A percentile compares a stretch with the other conserved stretches of the same genome.
Conservation (phyloP, 345 rosid species). For the Hibiscus tridactylites region DNA sequence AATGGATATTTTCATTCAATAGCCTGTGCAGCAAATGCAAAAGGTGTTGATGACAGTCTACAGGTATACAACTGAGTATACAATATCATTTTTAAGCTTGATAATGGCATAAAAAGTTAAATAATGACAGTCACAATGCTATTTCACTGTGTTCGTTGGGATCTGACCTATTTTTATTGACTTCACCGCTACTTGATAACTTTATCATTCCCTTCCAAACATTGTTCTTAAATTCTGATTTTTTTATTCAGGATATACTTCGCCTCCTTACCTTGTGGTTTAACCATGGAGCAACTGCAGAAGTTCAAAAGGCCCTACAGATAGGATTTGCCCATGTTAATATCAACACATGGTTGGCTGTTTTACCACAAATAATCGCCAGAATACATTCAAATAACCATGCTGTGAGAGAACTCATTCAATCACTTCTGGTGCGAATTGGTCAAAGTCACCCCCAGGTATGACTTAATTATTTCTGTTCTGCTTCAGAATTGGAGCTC, state of each 20-base stretch:
- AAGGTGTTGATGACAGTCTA: constrained; percentile 97
- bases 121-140: background rate
- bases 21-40: constrained; percentile 84
- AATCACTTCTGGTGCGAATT: constrained; percentile 87
- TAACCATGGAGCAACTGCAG: constrained; percentile 90
- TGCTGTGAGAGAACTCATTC: constrained; percentile 91
- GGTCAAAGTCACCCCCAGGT: constrained; percentile 99
- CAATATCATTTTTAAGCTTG: background rate
- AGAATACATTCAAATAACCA: constrained; percentile 95
- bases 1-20: constrained; percentile 97
- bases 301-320: constrained; percentile 82
- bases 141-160: background rate
- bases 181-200: background rate
- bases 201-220: background rate
- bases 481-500: background rate
- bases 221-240: background rate
- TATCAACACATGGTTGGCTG: constrained; percentile 95
- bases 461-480: constrained; percentile 15
- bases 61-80: constrained; percentile 40
- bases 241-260: constrained; percentile 75
- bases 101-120: background rate
- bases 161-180: background rate
- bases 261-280: constrained; percentile 98
- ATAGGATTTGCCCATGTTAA: constrained; percentile 82
- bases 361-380: constrained; percentile 97